Percentiles rank a stretch among this genome's conserved stretches.
Conservation (phyloP, 345 rosid genomes). For the Geranium rotundifolium region DNA sequence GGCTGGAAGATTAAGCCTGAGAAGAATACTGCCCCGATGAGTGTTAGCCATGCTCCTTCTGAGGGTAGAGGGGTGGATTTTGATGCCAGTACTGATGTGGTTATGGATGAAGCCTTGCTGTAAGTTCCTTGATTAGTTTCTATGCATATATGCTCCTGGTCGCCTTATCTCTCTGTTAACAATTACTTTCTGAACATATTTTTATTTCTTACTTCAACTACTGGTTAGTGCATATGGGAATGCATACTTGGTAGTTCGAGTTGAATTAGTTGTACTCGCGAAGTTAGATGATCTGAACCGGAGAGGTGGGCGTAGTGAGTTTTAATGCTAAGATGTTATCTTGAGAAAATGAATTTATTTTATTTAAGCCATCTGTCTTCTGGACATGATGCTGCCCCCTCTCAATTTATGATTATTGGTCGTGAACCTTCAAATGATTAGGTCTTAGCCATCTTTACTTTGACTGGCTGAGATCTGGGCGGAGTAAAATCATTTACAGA, state of each 20-base stretch:
- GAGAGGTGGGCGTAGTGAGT: neutral
- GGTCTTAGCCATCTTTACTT: neutral
- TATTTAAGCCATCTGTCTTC: too few species aligned
- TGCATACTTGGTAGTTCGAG: neutral
- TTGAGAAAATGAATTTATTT: neutral
- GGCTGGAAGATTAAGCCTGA: slow-evolving; percentile 32
- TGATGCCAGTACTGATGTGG: slow-evolving; percentile 25
- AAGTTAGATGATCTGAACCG: neutral
- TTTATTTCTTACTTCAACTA: neutral
- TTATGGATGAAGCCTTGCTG: slow-evolving; percentile 26
- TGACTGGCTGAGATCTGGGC: neutral
- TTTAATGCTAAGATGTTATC: neutral
- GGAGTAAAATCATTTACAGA: neutral
- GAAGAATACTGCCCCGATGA: slow-evolving; percentile 22
- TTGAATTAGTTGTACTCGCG: too few species aligned
- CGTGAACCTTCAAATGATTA: too few species aligned
- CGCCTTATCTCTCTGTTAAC: neutral
- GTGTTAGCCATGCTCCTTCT: slow-evolving; percentile 24
- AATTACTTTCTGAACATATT: neutral
- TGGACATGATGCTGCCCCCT: too few species aligned
- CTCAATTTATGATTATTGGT: too few species aligned
- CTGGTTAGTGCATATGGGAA: neutral
- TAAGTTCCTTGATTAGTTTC: slow-evolving; percentile 8
- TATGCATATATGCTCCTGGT: neutral
- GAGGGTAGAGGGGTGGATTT: slow-evolving; percentile 25